A percentile compares a stretch with the other conserved stretches of the same genome.
phyloP scores from a whole-genome alignment of 1,284 basidiomycete genomes.

The Athelia psychrophila region DNA sequence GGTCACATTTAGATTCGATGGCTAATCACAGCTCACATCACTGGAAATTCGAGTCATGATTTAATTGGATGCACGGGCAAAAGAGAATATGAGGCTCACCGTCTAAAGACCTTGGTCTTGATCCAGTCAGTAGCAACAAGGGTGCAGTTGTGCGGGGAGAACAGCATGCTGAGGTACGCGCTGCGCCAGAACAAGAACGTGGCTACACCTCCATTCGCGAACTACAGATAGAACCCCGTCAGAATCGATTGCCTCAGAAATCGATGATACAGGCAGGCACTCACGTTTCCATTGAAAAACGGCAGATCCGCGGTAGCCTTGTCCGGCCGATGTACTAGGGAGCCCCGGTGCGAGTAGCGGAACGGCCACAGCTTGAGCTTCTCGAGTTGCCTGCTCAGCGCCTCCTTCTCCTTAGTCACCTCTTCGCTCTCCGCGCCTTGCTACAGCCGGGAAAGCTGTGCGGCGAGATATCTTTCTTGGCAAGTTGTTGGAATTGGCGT shows the following conservation, averaged over 20 bases:
- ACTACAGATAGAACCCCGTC: no score
- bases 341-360: slow-evolving; percentile 92
- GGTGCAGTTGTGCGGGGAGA: slow-evolving; percentile 87
- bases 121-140: slow-evolving; percentile 89
- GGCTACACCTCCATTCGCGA: slow-evolving; percentile 64
- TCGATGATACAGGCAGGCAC: slow-evolving; percentile 17
- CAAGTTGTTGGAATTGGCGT: slow-evolving; percentile 76
- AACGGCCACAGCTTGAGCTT: slow-evolving; percentile 82
- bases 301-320: slow-evolving; percentile 92
- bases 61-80: background rate
- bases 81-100: slow-evolving; percentile 52
- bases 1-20: no score
- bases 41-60: slow-evolving; percentile 10
- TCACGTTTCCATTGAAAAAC: slow-evolving; percentile 83
- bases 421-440: slow-evolving; percentile 23
- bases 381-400: slow-evolving; percentile 61
- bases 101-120: slow-evolving; percentile 89
- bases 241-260: slow-evolving; percentile 29
- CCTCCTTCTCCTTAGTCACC: slow-evolving; percentile 41
- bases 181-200: slow-evolving; percentile 81
- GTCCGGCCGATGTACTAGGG: slow-evolving; percentile 84
- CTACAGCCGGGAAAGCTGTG: slow-evolving; percentile 44
- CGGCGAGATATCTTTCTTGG: slow-evolving; percentile 72
- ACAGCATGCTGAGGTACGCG: slow-evolving; percentile 86
- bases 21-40: slow-evolving; percentile 30